phyloP scores from a whole-genome alignment of 2,329 filamentous ascomycete genomes.

The Drechslerella coelobrocha region DNA sequence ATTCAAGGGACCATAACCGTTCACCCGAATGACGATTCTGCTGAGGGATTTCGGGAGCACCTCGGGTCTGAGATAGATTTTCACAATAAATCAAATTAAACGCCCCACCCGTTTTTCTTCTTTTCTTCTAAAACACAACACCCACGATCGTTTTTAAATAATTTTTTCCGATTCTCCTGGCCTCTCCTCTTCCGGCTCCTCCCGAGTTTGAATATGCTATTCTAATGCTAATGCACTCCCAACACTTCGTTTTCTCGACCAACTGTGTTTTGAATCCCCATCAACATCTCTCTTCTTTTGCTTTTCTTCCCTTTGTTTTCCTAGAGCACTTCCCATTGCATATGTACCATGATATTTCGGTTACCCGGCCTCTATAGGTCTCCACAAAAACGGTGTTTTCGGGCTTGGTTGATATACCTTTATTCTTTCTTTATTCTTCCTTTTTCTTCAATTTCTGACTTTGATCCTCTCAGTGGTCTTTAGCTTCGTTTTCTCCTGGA shows the following conservation, averaged over 20 bases:
- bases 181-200: neutral
- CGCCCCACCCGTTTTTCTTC: neutral
- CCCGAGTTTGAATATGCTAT: slow-evolving; percentile 20
- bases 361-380: slow-evolving; percentile 19
- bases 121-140: neutral
- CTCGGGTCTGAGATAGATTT: slow-evolving; percentile 32
- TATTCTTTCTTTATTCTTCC: slow-evolving; percentile 9
- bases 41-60: slow-evolving; percentile 41
- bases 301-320: slow-evolving; percentile 15
- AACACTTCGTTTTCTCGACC: slow-evolving; percentile 6
- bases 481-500: slow-evolving; percentile 13
- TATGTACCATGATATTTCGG: slow-evolving; percentile 38
- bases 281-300: neutral
- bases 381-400: slow-evolving; percentile 47
- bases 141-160: slow-evolving; percentile 1
- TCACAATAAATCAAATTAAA: slow-evolving; percentile 24
- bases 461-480: neutral
- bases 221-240: slow-evolving; percentile 22
- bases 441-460: neutral
- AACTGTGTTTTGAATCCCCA: neutral
- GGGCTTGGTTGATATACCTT: slow-evolving; percentile 20
- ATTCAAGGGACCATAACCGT: slow-evolving; percentile 54
- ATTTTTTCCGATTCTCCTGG: neutral
- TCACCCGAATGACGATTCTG: slow-evolving; percentile 53
- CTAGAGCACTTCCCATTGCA: slow-evolving; percentile 11